phyloP scores from a whole-genome alignment of 352 stramenopile species.

The Pythium grandisporangium region DNA sequence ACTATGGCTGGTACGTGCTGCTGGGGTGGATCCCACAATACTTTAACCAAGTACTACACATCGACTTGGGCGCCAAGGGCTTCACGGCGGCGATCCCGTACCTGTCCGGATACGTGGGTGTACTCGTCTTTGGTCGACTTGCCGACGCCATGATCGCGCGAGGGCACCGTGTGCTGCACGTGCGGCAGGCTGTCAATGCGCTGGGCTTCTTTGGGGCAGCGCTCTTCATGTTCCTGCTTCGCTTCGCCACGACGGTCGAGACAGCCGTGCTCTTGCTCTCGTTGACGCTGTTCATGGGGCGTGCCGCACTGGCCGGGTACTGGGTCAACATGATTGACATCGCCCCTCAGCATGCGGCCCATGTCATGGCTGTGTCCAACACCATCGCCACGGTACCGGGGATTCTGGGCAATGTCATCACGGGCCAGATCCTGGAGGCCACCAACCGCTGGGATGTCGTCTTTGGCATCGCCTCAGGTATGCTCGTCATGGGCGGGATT shows the following conservation, averaged over 20 bases:
- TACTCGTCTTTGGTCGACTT: conserved; percentile 59
- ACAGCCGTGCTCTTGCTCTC: conserved; percentile 59
- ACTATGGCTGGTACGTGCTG: conserved; percentile 85
- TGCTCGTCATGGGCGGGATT: conserved; percentile 58
- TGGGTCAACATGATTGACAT: conserved; percentile 91
- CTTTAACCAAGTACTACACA: conserved; percentile 67
- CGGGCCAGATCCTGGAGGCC: conserved; percentile 61
- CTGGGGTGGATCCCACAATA: conserved; percentile 86
- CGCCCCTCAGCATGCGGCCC: conserved; percentile 59
- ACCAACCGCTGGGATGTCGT: conserved; percentile 77
- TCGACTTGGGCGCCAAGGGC: conserved; percentile 62
- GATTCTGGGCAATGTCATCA: conserved; percentile 81
- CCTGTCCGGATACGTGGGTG: conserved; percentile 67
- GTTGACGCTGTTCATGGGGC: conserved; percentile 68
- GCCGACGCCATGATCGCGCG: conserved; percentile 58
- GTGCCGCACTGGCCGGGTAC: conserved; percentile 68
- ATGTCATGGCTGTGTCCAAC: conserved; percentile 85
- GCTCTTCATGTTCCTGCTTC: conserved; percentile 59
- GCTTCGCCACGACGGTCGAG: conserved; percentile 42
- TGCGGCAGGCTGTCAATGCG: conserved; percentile 73
- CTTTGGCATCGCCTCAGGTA: conserved; percentile 62
- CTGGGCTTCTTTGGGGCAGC: conserved; percentile 65
- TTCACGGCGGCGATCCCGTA: conserved; percentile 68
- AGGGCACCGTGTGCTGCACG: conserved; percentile 56
- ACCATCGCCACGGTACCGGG: conserved; percentile 78